phyloP scores from a whole-genome alignment of 345 rosid species.

The Boechera divaricarpa region DNA sequence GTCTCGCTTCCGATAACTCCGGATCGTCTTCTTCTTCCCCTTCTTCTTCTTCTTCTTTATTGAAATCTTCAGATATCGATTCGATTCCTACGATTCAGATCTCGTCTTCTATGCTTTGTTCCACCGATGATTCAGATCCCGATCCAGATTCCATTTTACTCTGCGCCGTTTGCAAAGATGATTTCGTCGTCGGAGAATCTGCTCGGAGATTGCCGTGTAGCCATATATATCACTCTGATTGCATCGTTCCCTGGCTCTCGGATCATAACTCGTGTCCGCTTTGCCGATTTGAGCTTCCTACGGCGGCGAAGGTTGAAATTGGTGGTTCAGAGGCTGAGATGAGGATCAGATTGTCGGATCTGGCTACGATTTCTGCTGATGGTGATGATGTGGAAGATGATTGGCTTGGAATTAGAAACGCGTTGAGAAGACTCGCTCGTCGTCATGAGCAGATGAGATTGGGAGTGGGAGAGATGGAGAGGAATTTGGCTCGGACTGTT shows the following conservation, averaged over 20 bases:
- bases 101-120: conserved; percentile 48
- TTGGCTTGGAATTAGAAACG: conserved; percentile 45
- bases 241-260: conserved; percentile 65
- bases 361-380: conserved; percentile 17
- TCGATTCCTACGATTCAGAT: conserved; percentile 53
- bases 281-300: conserved; percentile 57
- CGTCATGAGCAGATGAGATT: conserved; percentile 47
- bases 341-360: conserved; percentile 44
- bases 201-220: conserved; percentile 60
- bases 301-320: conserved; percentile 4
- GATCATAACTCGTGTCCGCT: conserved; percentile 64
- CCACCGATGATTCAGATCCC: conserved; percentile 41
- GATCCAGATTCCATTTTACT: conserved; percentile 47
- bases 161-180: conserved; percentile 64
- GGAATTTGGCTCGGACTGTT: conserved; percentile 29
- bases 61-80: conserved; percentile 40
- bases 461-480: conserved; percentile 45
- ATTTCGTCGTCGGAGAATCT: conserved; percentile 48
- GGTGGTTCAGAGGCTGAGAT: conserved; percentile 27
- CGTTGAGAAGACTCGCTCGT: conserved; percentile 47
- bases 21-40: conserved; percentile 22
- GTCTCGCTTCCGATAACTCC: conserved; percentile 44
- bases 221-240: conserved; percentile 60
- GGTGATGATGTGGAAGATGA: conserved; percentile 44
- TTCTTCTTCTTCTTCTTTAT: conserved; percentile 22